phyloP scores from a whole-genome alignment of 371 early-diverging fungal species.

The Syncephalastrum monosporum region DNA sequence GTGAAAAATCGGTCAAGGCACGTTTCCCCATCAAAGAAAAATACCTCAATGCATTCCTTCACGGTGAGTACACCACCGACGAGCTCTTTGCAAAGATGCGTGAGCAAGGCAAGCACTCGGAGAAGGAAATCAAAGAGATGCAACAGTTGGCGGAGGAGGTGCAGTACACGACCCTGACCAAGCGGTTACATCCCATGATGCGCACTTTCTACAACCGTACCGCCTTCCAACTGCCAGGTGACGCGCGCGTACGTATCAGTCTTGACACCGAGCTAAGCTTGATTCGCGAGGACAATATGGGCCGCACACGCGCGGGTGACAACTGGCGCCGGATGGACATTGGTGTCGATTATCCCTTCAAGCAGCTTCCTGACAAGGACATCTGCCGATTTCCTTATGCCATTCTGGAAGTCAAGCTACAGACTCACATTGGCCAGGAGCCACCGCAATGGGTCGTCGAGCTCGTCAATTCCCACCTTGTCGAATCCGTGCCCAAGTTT shows the following conservation, averaged over 20 bases:
- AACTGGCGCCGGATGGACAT: slow-evolving; percentile 97
- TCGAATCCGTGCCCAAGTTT: slow-evolving; percentile 98
- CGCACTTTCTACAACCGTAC: slow-evolving; percentile 99
- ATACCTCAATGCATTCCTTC: slow-evolving; percentile 85
- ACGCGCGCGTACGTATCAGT: slow-evolving; percentile 97
- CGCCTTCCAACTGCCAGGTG: slow-evolving; percentile 99
- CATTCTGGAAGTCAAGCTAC: slow-evolving; percentile 98
- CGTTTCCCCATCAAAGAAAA: slow-evolving; percentile 97
- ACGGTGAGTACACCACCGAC: slow-evolving; percentile 83
- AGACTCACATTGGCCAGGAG: slow-evolving; percentile 90
- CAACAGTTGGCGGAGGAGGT: slow-evolving; percentile 85
- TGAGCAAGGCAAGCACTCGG: slow-evolving; percentile 77
- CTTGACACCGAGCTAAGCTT: slow-evolving; percentile 98
- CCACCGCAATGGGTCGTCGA: slow-evolving; percentile 97
- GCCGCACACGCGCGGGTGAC: slow-evolving; percentile 65
- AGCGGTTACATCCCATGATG: slow-evolving; percentile 84
- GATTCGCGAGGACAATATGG: slow-evolving; percentile 94
- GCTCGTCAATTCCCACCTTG: slow-evolving; percentile 87
- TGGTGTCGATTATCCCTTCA: slow-evolving; percentile 92
- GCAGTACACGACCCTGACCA: slow-evolving; percentile 72
- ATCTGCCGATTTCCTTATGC: slow-evolving; percentile 97
- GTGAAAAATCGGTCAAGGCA: slow-evolving; percentile 94
- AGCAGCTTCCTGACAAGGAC: slow-evolving; percentile 84
- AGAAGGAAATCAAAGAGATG: slow-evolving; percentile 81
- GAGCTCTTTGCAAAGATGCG: slow-evolving; percentile 81